Evolutionary conservation across 305 asterid genomes (phyloP).

Genomic region (Solanum hybrid): DNA sequence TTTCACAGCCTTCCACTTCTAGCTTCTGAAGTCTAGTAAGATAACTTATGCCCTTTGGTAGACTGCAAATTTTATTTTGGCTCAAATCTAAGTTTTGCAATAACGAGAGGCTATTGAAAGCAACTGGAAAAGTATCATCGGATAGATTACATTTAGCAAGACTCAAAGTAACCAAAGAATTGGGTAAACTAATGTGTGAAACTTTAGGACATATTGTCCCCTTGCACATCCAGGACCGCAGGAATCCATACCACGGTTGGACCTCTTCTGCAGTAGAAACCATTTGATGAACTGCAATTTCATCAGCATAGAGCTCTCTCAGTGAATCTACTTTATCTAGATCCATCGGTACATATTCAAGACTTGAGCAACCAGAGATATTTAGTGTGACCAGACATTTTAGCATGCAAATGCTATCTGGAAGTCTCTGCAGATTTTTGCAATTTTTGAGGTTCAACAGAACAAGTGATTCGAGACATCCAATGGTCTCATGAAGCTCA

Average conservation of each 20-base stretch:
- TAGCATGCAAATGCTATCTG: conserved; percentile 5
- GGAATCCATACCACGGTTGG: not conserved
- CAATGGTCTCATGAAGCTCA: conserved; percentile 10
- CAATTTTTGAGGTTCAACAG: conserved; percentile 8
- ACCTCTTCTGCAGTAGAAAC: conserved; percentile 1
- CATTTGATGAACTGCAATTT: not conserved
- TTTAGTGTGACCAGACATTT: conserved; percentile 3
- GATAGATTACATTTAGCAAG: conserved; percentile 9
- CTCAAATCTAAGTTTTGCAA: conserved; percentile 7
- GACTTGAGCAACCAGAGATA: conserved; percentile 14
- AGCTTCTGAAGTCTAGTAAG: conserved; percentile 7
- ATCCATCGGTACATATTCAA: conserved; percentile 3
- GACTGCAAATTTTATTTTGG: not conserved
- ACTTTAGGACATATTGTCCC: not conserved
- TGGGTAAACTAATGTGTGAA: conserved; percentile 9
- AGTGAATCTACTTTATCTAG: not conserved
- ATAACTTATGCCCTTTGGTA: conserved; percentile 3
- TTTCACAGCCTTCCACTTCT: conserved; percentile 1
- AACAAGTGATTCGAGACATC: conserved; percentile 6
- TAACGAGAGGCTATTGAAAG: conserved; percentile 5
- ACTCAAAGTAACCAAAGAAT: conserved; percentile 4
- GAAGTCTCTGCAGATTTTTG: conserved; percentile 10
- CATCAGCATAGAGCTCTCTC: conserved; percentile 13
- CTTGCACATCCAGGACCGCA: conserved; percentile 1
- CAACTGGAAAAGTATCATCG: conserved; percentile 5